Evolutionary conservation across 768 basidiomycete species (phyloP).

Genomic region (Amanita muscaria): DNA sequence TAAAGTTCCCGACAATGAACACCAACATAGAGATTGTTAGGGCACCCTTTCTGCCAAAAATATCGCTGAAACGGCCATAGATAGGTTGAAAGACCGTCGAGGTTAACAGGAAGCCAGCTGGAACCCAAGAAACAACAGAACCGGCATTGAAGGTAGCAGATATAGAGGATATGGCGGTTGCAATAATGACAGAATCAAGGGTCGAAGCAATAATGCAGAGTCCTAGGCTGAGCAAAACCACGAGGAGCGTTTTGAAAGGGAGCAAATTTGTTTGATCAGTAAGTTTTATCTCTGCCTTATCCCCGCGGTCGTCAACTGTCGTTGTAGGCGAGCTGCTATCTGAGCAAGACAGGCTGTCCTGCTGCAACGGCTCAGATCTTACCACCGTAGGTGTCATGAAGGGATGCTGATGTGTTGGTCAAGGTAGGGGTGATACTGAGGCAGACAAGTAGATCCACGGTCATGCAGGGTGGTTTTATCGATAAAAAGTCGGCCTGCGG

Average conservation of each 20-base stretch:
- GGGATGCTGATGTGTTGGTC: too few relatives aligned
- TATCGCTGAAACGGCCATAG: slow-evolving; percentile 57
- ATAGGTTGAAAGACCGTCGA: slow-evolving; percentile 58
- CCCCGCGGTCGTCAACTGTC: too few relatives aligned
- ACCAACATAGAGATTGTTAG: slow-evolving; percentile 49
- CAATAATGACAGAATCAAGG: slow-evolving; percentile 65
- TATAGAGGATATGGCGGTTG: slow-evolving; percentile 64
- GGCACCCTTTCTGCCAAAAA: slow-evolving; percentile 56
- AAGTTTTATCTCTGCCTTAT: slow-evolving; percentile 21
- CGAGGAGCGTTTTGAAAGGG: slow-evolving; percentile 52
- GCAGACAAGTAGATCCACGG: too few relatives aligned
- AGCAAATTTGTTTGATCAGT: slow-evolving; percentile 76
- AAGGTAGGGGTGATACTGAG: too few relatives aligned
- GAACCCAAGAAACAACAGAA: slow-evolving; percentile 61
- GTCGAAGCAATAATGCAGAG: slow-evolving; percentile 54
- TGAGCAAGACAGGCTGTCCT: too few relatives aligned
- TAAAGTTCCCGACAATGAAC: slow-evolving; percentile 58
- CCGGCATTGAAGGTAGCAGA: slow-evolving; percentile 58
- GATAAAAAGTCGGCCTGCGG: too few relatives aligned
- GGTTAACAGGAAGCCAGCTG: slow-evolving; percentile 61
- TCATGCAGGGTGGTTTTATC: too few relatives aligned
- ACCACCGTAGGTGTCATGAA: too few relatives aligned
- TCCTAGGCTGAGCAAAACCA: slow-evolving; percentile 53
- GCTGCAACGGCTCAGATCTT: too few relatives aligned
- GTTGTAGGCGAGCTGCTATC: too few relatives aligned